Base-by-base conservation (phyloP, 2,329 filamentous ascomycete genomes). In the Hymenoscyphus scutula region DNA sequence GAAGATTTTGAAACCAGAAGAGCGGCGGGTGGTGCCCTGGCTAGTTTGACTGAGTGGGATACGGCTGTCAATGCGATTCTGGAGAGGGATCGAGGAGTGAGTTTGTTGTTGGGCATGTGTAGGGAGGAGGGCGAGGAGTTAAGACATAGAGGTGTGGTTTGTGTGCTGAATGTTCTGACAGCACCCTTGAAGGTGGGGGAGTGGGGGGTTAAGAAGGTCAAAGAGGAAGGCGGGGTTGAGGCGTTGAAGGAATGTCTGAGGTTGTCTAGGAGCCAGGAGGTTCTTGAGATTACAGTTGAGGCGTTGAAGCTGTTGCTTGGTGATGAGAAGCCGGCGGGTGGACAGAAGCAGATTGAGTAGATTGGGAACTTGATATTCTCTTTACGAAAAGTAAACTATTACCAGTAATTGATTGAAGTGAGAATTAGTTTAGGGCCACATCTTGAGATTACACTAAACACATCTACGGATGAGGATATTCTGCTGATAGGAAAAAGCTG, bases 21-120 rank as follows among this genome's bases (percentile, higher is more conserved):
- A 56, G 95, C 92, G 0, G 93, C 95, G 0, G 92, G 93, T 2
- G 95, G 95, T 1, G 94, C 92, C 0, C 76, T 99, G 57, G 95
- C 94, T 0, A 90, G 90, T 76, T 77, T 99, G 27, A 92, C 92
- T 0, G 85, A 87, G 32, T 92, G 89, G 74, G 91, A 95, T 69
- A 82, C 83, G 1, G 89, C 91, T 0, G 88, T 94, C 1, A 81
- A 84, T 2, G 88, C 84, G 3, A 82, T 98, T 2, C 70, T 96
- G 41, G 83, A 85, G 63, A 82, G 89, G 38, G 85, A 91, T 5
- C 82, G 89, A 15, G 92, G 91, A 0, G 81, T 95, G 3, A 82
- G 87, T 65, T 85, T 91, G n/a, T 71, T 98, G n/a, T 76, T 99
- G n/a, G 85, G 82, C 0, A 77, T 98, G 72, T 96, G 92, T 71